These are phyloP conservation scores for Podospora australis DNA, from an alignment of 495 filamentous ascomycete genomes.

Conservation along the genomic window DNA sequence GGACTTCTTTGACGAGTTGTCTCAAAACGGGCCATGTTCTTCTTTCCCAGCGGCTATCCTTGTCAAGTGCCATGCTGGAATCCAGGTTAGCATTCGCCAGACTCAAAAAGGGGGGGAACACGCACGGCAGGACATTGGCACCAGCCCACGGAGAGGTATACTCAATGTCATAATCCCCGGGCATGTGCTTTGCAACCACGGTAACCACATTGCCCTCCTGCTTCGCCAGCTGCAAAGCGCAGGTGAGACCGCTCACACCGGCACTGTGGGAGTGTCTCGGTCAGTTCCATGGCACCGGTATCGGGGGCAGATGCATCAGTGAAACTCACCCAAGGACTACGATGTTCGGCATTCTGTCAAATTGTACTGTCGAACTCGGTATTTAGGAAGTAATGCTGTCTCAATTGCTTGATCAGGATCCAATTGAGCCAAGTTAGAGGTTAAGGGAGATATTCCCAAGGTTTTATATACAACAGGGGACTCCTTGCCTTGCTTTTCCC, in stretches of 20 bases:
- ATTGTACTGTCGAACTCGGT: too few relatives aligned
- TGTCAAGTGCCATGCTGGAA: slow-evolving; percentile 23
- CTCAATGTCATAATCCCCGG: slow-evolving; percentile 95
- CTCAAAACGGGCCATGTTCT: slow-evolving; percentile 63
- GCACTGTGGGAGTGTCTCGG: slow-evolving; percentile 50
- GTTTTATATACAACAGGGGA: too few relatives aligned
- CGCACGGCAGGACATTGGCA: slow-evolving; percentile 83
- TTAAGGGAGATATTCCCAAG: too few relatives aligned
- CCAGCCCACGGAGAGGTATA: slow-evolving; percentile 95
- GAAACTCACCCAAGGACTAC: slow-evolving; percentile 55
- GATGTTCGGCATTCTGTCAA: slow-evolving; percentile 45
- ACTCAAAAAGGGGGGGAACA: background rate
- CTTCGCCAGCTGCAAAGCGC: slow-evolving; percentile 73
- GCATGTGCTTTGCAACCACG: slow-evolving; percentile 92
- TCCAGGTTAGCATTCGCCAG: background rate
- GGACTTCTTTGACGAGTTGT: slow-evolving; percentile 60
- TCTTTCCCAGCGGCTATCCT: slow-evolving; percentile 52
- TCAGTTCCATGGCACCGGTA: background rate
- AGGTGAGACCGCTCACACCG: slow-evolving; percentile 88
- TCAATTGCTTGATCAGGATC: too few relatives aligned
- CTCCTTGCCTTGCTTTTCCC: too few relatives aligned
- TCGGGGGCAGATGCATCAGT: background rate
- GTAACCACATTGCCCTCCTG: slow-evolving; percentile 63
- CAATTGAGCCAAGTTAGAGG: too few relatives aligned
- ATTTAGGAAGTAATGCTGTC: too few relatives aligned